Evolutionary conservation across 2,329 filamentous ascomycete genomes (phyloP), one percentile per base, ranked within the genome.

Genomic region (Setomelanomma holmii): DNA sequence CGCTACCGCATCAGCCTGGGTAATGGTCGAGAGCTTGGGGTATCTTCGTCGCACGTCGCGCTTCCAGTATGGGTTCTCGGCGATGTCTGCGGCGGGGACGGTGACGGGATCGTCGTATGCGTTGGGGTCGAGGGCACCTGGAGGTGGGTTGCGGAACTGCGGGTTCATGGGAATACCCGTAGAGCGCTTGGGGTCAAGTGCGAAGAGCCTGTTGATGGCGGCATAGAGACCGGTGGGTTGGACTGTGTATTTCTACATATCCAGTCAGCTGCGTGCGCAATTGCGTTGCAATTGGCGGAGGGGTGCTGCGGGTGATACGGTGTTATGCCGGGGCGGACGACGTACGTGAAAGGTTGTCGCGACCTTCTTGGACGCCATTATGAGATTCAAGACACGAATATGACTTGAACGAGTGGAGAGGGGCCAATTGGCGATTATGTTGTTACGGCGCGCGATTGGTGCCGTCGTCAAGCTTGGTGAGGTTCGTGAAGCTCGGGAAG

Each of bases 51-150:
- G 89, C 56, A 81, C 76, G 72, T 99, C 95, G 69, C 95, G 92
- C 83, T 96, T 96, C 91, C 92, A 99, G 81, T 97, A 96, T 33
- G 91, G 86, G 79, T 96, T 96, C 76, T 93, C 90, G 67, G 91
- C 91, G 67, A 96, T 87, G 74, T 96, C 91, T 63, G 84, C 90
- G 2, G 91, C 90, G n/a, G 91, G 91, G 0, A 89, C 53, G 12
- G 91, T 96, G 53, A 93, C 89, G 19, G 90, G 90, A 74, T 96
- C 91, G 74, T 90, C 86, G 80, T 93, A 95, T 53, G 76, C 76
- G 51, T 84, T 78, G 30, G 91, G 90, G 67, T 91, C 87, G 68
- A 86, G 80, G 62, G 80, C 82, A 61, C 89, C 91, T 8, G 89
- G 95, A 43, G 93, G 79, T 54, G 95, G 95, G 78, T 90, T 89